phyloP scores from a whole-genome alignment of 1,139 yeast genomes.

The Pneumocystis jirovecii region DNA sequence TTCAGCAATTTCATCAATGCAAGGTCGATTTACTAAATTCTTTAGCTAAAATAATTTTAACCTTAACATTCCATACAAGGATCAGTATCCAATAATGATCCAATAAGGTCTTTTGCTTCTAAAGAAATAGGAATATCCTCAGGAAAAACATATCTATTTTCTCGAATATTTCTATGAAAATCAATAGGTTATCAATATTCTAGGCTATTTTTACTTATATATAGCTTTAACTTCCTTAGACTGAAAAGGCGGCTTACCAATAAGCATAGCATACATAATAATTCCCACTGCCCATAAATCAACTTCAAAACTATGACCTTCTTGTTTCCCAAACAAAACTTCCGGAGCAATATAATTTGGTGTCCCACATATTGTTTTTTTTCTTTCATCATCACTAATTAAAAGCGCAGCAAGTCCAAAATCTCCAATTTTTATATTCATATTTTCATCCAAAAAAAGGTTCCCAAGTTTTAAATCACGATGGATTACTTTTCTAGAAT shows the following conservation, averaged over 20 bases:
- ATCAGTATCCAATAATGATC: conserved; percentile 56
- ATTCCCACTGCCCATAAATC: conserved; percentile 98
- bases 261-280: conserved; percentile 84
- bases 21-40: conserved; percentile 46
- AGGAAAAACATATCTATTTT: conserved; percentile 71
- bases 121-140: conserved; percentile 50
- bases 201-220: conserved; percentile 37
- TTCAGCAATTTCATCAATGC: conserved; percentile 59
- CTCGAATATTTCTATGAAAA: conserved; percentile 45
- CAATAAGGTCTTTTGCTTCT: conserved; percentile 59
- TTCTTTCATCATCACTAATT: conserved; percentile 72
- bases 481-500: conserved; percentile 75
- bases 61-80: conserved; percentile 29
- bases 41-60: neutral
- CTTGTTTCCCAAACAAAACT: conserved; percentile 55
- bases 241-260: conserved; percentile 87
- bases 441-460: conserved; percentile 62
- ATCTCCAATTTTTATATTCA: conserved; percentile 78
- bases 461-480: conserved; percentile 93
- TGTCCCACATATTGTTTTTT: conserved; percentile 93
- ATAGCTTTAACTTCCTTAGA: conserved; percentile 91
- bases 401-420: conserved; percentile 92
- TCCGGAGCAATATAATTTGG: conserved; percentile 98
- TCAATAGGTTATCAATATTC: neutral
- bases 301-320: conserved; percentile 91